A percentile compares a stretch with the other conserved stretches of the same genome.
Evolutionary conservation across 805 yeast species (phyloP).

Genomic region (Soucietia sequanensis): DNA sequence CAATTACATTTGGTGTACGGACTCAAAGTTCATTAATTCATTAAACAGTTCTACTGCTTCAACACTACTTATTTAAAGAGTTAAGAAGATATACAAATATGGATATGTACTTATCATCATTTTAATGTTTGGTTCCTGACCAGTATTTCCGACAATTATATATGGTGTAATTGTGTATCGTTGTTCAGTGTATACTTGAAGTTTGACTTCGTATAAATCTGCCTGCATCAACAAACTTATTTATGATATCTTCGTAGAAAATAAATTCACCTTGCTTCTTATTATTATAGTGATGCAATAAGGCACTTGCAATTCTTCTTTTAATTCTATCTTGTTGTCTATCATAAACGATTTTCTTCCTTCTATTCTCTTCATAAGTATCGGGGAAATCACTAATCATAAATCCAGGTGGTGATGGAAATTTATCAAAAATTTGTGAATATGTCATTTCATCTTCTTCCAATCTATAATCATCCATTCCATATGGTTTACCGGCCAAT

Average conservation of each 20-base stretch:
- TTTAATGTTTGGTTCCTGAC: too few species aligned
- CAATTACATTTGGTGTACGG: too few species aligned
- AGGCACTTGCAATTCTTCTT: conserved; percentile 18
- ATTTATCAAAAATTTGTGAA: conserved; percentile 34
- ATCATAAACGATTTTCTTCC: conserved; percentile 16
- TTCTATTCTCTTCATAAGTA: conserved; percentile 27
- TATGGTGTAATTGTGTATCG: too few species aligned
- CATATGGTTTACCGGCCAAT: conserved; percentile 1
- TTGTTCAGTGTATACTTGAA: too few species aligned
- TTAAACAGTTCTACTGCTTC: too few species aligned
- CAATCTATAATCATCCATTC: conserved; percentile 2
- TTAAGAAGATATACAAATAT: too few species aligned
- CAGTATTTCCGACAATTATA: too few species aligned
- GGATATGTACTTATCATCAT: too few species aligned
- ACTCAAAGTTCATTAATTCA: too few species aligned
- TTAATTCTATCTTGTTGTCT: conserved; percentile 26
- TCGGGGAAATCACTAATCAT: conserved; percentile 37
- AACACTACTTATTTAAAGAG: too few species aligned
- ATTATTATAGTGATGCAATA: background rate
- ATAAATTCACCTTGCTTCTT: conserved; percentile 28
- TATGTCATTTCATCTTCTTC: conserved; percentile 18
- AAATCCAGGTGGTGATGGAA: conserved; percentile 41
- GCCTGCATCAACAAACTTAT: conserved; percentile 21
- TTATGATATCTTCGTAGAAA: conserved; percentile 29
- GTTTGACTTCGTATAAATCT: too few species aligned